Base-by-base conservation (phyloP, 1,139 yeast species). In the Geotrichum cucujoidarum region DNA sequence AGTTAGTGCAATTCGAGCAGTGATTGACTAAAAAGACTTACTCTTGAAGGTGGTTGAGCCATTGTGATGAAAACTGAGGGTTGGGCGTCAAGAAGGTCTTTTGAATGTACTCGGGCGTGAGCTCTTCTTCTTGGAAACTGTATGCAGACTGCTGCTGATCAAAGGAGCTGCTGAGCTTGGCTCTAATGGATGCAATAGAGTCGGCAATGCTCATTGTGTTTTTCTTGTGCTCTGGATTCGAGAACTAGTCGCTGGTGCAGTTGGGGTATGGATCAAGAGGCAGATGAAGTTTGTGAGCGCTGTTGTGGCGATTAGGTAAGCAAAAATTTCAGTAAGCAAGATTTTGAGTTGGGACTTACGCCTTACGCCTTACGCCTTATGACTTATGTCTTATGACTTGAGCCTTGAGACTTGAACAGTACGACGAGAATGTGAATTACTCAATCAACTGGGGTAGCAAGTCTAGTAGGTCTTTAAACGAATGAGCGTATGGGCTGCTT, bases 31-130 rank as follows among this genome's bases (percentile, higher is more conserved):
- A n/a, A 21, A 24, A 20, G 18, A 52, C 65, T 37, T 53, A 61
- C 58, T 61, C 59, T 54, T 68, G 70, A n/a, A 69, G 53, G 25
- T 52, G 44, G 43, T 63, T 55, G 25, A 68, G 57, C 73, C 72
- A 68, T 21, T 57, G 58, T 2, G 49, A 46, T 5, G 64, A 57
- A 44, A 69, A 66, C 8, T 47, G 36, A 4, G 60, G 47, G 4
- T 58, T 47, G 0, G 73, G 73, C 2, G 61, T 60, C 46, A 69
- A 53, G 45, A 63, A 69, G n/a, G 42, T 46, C 43, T 57, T 55
- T n/a, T 55, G 55, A 10, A 50, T 53, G 21, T 64, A 51, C 25
- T 58, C 49, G 31, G 55, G 56, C n/a, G 48, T 44, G 6, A 50
- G 41, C 25, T 53, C 50, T 7, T 50, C 50, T 13, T n/a, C 40